These are phyloP conservation scores for Bipolaris zeicola DNA, from an alignment of 2,329 filamentous ascomycete genomes.

Conservation along the genomic window DNA sequence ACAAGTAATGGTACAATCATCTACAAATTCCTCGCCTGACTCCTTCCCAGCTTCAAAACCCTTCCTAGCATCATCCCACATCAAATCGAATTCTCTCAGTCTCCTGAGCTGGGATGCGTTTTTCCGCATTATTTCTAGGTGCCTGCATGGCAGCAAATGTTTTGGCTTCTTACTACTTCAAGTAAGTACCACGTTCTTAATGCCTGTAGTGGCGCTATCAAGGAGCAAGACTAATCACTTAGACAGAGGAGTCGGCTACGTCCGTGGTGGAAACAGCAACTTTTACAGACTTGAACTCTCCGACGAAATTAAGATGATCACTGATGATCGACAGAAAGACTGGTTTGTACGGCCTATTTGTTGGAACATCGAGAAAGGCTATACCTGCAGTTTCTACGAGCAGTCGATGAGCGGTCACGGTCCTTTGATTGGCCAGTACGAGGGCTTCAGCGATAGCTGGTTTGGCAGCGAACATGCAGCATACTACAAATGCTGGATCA, in stretches of 20 bases:
- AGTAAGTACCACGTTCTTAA: background rate
- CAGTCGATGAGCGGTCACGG: constrained; percentile 6
- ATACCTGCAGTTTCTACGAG: constrained; percentile 16
- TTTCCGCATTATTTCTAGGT: background rate
- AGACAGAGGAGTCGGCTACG: constrained; percentile 1
- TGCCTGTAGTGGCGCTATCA: background rate
- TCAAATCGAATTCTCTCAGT: background rate
- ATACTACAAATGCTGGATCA: constrained; percentile 13
- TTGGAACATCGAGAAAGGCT: constrained; percentile 3
- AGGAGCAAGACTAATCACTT: background rate
- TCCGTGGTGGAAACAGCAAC: constrained; percentile 1
- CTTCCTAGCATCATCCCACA: background rate
- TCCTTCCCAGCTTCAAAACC: background rate
- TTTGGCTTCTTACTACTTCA: background rate
- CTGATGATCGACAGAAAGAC: background rate
- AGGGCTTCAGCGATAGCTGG: constrained; percentile 2
- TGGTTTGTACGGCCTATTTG: constrained; percentile 6
- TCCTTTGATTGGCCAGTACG: constrained; percentile 10
- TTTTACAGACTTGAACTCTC: constrained; percentile 11
- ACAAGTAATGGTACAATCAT: background rate
- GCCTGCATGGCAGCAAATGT: background rate
- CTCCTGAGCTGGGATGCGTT: background rate
- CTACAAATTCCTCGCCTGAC: background rate
- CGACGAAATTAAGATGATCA: constrained; percentile 9
- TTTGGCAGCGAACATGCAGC: constrained; percentile 14